These are phyloP conservation scores for Cryptococcus sp. DNA, from an alignment of 1,284 basidiomycete species.

Conservation along the genomic window DNA sequence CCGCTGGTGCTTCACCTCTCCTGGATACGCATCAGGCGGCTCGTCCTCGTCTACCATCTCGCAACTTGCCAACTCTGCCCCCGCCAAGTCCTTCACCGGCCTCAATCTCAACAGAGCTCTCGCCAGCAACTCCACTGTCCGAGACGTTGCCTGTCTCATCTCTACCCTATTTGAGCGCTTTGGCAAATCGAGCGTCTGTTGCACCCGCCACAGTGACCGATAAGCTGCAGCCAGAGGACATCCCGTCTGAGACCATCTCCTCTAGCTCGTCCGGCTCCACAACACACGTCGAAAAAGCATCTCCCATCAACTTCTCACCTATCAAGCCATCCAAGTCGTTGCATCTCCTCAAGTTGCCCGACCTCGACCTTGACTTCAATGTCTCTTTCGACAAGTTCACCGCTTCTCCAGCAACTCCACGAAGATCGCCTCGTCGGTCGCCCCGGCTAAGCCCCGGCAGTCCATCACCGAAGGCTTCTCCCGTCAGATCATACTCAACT, in stretches of 20 bases:
- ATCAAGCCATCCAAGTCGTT: constrained; percentile 34
- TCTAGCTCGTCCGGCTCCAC: constrained; percentile 19
- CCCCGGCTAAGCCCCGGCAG: constrained; percentile 7
- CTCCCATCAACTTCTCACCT: constrained; percentile 8
- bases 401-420: constrained; percentile 38
- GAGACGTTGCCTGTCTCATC: constrained; percentile 24
- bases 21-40: background rate
- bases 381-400: constrained; percentile 40
- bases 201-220: constrained; percentile 8
- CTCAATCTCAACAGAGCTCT: constrained; percentile 6
- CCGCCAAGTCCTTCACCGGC: constrained; percentile 4
- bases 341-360: constrained; percentile 45
- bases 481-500: constrained; percentile 15
- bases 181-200: constrained; percentile 15
- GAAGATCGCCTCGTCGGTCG: constrained; percentile 25
- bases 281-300: constrained; percentile 2
- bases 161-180: constrained; percentile 28
- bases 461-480: constrained; percentile 10
- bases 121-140: constrained; percentile 13
- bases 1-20: constrained; percentile 6
- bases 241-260: constrained; percentile 5
- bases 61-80: constrained; percentile 14
- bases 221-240: background rate
- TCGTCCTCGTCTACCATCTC: constrained; percentile 1
- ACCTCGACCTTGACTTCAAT: constrained; percentile 50